Percentiles rank a stretch among this genome's conserved stretches.
These are phyloP conservation scores for Erigeron canadensis DNA, from an alignment of 129 eudicot genomes.

Conservation along the genomic window DNA sequence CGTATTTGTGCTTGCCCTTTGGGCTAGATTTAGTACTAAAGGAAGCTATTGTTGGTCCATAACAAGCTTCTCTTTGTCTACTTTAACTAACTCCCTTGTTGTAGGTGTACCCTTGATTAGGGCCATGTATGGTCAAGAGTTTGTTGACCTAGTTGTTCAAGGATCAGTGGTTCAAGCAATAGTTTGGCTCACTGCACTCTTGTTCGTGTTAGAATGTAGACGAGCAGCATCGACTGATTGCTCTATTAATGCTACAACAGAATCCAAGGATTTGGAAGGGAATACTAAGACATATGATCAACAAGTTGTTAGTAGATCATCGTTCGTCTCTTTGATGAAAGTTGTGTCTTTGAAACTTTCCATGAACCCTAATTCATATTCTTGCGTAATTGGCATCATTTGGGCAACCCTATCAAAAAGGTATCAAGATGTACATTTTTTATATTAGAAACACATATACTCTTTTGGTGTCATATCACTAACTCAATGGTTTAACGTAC, in stretches of 20 bases:
- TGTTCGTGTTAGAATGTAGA: slow-evolving; percentile 66
- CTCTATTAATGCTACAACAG: slow-evolving; percentile 8
- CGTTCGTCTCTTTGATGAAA: slow-evolving; percentile 52
- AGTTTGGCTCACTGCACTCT: slow-evolving; percentile 61
- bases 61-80: slow-evolving; percentile 74
- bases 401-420: slow-evolving; percentile 80
- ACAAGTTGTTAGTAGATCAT: slow-evolving; percentile 27
- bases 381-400: slow-evolving; percentile 62
- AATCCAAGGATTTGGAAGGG: slow-evolving; percentile 46
- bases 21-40: slow-evolving; percentile 71
- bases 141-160: slow-evolving; percentile 72
- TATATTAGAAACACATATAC: neutral
- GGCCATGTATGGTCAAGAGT: slow-evolving; percentile 75
- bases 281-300: slow-evolving; percentile 17
- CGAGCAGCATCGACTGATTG: slow-evolving; percentile 38
- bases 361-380: slow-evolving; percentile 74
- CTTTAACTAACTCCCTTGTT: slow-evolving; percentile 73
- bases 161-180: slow-evolving; percentile 69
- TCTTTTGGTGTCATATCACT: too few species aligned
- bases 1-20: slow-evolving; percentile 49
- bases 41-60: slow-evolving; percentile 86
- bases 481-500: too few species aligned
- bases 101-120: slow-evolving; percentile 73
- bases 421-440: slow-evolving; percentile 28
- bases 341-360: slow-evolving; percentile 57